phyloP scores from a whole-genome alignment of 208 protist genomes.

The Crithidia expoeki region DNA sequence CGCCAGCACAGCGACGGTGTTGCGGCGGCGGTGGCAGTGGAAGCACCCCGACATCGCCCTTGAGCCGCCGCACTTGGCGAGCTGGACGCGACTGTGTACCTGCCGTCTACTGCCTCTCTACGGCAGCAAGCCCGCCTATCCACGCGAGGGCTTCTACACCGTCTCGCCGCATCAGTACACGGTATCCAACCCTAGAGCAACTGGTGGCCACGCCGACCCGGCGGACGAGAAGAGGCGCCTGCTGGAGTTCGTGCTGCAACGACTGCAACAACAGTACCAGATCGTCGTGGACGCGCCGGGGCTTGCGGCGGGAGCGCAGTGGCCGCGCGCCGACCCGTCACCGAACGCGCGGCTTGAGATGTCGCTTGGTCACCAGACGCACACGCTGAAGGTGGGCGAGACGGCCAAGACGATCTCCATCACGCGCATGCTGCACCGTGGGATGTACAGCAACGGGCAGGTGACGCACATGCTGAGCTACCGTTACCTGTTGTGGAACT shows the following conservation, averaged over 20 bases:
- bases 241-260: conserved; percentile 84
- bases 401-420: conserved; percentile 72
- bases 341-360: conserved; percentile 73
- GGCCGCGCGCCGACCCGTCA: conserved; percentile 51
- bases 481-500: conserved; percentile 82
- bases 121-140: conserved; percentile 74
- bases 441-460: conserved; percentile 82
- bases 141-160: conserved; percentile 75
- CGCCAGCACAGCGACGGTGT: conserved; percentile 65
- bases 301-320: conserved; percentile 29
- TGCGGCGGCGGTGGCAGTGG: conserved; percentile 79
- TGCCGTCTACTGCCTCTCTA: conserved; percentile 79
- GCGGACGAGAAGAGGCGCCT: conserved; percentile 42
- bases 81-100: conserved; percentile 73
- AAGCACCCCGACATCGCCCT: conserved; percentile 56
- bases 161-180: conserved; percentile 82
- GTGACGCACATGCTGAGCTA: conserved; percentile 74
- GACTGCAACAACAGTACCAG: conserved; percentile 86
- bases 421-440: conserved; percentile 77
- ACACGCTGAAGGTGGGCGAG: conserved; percentile 81
- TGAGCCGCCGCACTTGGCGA: conserved; percentile 39
- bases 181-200: conserved; percentile 33
- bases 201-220: conserved; percentile 7
- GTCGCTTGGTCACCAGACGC: conserved; percentile 85
- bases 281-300: conserved; percentile 70